Base-by-base conservation (phyloP, 352 stramenopile species). In the Peronospora belbahrii region DNA sequence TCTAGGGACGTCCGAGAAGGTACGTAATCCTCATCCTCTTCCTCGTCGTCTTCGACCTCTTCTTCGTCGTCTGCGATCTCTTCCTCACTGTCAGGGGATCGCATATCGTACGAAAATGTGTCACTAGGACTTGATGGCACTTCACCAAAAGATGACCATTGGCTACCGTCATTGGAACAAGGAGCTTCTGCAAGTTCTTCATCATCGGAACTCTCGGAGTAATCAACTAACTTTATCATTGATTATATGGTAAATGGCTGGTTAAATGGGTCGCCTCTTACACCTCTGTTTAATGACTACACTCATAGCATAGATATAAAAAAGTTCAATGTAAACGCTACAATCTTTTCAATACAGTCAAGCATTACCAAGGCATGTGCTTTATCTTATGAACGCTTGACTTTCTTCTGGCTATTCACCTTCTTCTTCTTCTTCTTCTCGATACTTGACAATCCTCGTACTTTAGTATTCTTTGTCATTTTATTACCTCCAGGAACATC, bases 121-220 rank as follows among this genome's bases (percentile, higher is more conserved):
- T 65, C 62, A 15, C 46, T 52, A 4, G 54, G 39, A 18, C 59
- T 66, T 25, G 50, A 48, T 8, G 56, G 70, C 9, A 59, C 24
- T 46, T 62, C 49, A 14, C 48, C 48, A 43, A 60, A 72, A 15
- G 65, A 65, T 9, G 46, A 59, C 59, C 63, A 71, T 31, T 65
- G 54, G 22, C 49, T 51, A 11, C 17, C 42, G 17, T 40, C 28
- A 10, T 62, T 42, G 3, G 39, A 55, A 14, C 4, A 8, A 2
- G n/a, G n/a, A n/a, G n/a, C n/a, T 10, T 48, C 28, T 71, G 53
- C 2, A 13, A 35, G 19, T 61, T n/a, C n/a, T n/a, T n/a, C 59
- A 17, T 77, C 62, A 7, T 83, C 70, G 2, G 68, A 74, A 43
- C 70, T 83, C 50, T 67, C 62, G 4, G 65, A 55, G 38, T 83